These are phyloP conservation scores for Epichloe aotearoae DNA, from an alignment of 2,329 filamentous ascomycete genomes.

Conservation along the genomic window DNA sequence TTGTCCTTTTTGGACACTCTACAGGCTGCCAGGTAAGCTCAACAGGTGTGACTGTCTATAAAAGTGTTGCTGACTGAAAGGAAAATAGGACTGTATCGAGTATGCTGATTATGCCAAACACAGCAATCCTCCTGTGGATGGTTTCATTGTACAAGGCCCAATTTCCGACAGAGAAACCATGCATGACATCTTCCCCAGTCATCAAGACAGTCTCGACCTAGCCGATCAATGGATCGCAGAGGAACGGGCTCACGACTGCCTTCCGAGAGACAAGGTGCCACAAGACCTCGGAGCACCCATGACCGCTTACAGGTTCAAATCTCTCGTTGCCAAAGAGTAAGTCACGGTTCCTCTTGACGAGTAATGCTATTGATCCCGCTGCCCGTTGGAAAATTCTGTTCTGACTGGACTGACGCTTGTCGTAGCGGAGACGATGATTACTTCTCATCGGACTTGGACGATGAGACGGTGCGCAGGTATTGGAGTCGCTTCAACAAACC, in stretches of 20 bases:
- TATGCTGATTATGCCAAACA: constrained; percentile 33
- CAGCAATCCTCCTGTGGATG: constrained; percentile 46
- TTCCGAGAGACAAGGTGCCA: constrained; percentile 35
- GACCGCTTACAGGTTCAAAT: constrained; percentile 39
- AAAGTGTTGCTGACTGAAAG: not conserved
- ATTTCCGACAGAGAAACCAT: constrained; percentile 64
- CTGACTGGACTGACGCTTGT: not conserved
- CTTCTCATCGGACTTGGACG: constrained; percentile 66
- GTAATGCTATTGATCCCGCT: not conserved
- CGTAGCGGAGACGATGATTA: constrained; percentile 66
- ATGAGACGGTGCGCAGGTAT: constrained; percentile 41
- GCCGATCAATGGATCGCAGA: constrained; percentile 42
- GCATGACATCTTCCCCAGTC: constrained; percentile 28
- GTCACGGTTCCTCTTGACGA: constrained; percentile 11
- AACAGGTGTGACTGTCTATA: not conserved
- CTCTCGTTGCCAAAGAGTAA: constrained; percentile 36
- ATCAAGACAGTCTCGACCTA: constrained; percentile 31
- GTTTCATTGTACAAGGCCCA: constrained; percentile 66
- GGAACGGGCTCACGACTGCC: constrained; percentile 38
- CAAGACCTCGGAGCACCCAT: constrained; percentile 29
- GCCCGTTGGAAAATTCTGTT: too few species aligned
- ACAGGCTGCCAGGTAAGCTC: constrained; percentile 40
- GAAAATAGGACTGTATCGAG: constrained; percentile 39
- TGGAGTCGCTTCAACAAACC: constrained; percentile 52
- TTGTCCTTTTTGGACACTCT: constrained; percentile 45